Evolutionary conservation across 805 yeast genomes (phyloP), one percentile per base, ranked within the genome.

Genomic region (Yarrowia sp.): DNA sequence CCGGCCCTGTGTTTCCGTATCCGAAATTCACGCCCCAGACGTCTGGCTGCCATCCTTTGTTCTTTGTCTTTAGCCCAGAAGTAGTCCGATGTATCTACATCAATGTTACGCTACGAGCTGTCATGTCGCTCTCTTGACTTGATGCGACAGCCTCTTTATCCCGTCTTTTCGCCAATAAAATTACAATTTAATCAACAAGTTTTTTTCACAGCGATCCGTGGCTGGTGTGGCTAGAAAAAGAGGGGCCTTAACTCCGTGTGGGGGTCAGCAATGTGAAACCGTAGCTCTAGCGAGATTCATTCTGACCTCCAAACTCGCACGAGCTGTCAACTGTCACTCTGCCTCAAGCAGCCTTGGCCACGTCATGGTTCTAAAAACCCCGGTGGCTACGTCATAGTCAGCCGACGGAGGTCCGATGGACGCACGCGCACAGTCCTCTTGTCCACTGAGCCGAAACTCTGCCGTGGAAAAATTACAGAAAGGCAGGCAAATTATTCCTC

Each of bases 321-420:
- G 32, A 19, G 7, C 32, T 26, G 32, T 26, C 32, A 26, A 26
- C 32, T 26, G 32, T 26, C 32, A 26, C 32, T 26, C 32, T 26
- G 32, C 32, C 32, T 5, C 32, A 26, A 26, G 32, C 32, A 26
- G 32, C 32, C 32, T 26, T 26, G 32, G 32, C 32, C 32, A 26
- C 32, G 32, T 26, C 32, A 26, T 26, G 7, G 32, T 26, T 26
- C 32, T 5, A 5, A 26, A 26, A 26, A 26, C 1, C 32, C 32
- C 32, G 32, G 32, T 26, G 32, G 40, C 12, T 38, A 55, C 61
- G 61, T 55, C 61, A 55, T 55, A 36, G 12, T 2, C 38, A 8
- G 61, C 61, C 61, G 63, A 32, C 63, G 63, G 48, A 41, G 40
- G 48, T 56, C 48, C 63, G 63, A 56, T 56, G 63, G 48, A 56